These are phyloP conservation scores for Erodium trifolium DNA, from an alignment of 441 rosid genomes.

Conservation along the genomic window DNA sequence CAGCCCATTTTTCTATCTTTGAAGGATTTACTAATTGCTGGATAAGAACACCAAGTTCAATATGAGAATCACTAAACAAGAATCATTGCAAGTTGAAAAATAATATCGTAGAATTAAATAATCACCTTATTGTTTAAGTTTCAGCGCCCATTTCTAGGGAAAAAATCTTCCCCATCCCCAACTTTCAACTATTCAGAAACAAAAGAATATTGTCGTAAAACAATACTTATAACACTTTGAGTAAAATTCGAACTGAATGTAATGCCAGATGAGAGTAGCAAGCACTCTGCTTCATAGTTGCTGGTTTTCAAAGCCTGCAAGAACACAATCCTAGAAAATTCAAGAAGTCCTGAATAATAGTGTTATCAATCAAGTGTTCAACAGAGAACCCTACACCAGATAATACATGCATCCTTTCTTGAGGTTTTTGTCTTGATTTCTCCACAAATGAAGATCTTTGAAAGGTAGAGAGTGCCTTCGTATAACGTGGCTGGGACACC, in stretches of 20 bases:
- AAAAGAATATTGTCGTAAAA: not conserved
- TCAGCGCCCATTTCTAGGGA: conserved; percentile 71
- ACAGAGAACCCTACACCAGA: conserved; percentile 34
- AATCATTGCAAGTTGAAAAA: not conserved
- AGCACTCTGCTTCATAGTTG: conserved; percentile 56
- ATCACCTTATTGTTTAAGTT: conserved; percentile 66
- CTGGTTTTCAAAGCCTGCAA: conserved; percentile 49
- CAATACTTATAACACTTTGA: conserved; percentile 16
- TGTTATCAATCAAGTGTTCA: not conserved
- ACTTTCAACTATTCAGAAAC: conserved; percentile 42
- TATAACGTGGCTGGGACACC: conserved; percentile 73
- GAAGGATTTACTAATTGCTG: conserved; percentile 63
- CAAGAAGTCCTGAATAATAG: not conserved
- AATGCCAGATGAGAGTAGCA: conserved; percentile 60
- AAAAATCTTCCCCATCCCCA: conserved; percentile 60
- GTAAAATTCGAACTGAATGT: conserved; percentile 46
- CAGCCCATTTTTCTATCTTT: conserved; percentile 58
- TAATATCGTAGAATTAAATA: not conserved
- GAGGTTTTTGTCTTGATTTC: conserved; percentile 82
- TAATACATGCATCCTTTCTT: conserved; percentile 63
- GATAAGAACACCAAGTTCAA: conserved; percentile 11
- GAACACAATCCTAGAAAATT: not conserved
- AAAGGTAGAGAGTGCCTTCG: conserved; percentile 47
- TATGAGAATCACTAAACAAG: conserved; percentile 17
- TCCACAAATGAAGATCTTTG: conserved; percentile 80